Evolutionary conservation across 2,329 filamentous ascomycete genomes (phyloP), one percentile per base, ranked within the genome.

Genomic region (Colletotrichum nymphaeae): DNA sequence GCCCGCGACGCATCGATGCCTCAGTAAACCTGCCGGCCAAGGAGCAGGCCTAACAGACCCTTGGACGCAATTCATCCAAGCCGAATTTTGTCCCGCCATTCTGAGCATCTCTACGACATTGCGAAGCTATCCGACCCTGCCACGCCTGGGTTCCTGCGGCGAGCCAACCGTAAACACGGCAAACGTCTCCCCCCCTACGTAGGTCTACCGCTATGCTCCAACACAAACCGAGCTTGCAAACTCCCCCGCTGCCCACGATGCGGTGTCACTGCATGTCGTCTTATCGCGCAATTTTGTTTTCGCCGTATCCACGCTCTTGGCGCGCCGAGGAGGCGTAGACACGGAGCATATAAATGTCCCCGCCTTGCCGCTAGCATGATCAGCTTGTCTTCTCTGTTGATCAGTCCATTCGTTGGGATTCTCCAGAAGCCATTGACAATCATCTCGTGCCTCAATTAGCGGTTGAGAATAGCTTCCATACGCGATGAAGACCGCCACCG

Each of bases 401-500:
- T 57, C 67, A 73, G 71, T 66, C 71, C 56, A 32, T 63, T 71
- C 46, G 14, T 46, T 63, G 35, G 60, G 67, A 73, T 73, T 49
- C 67, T 56, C 65, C n/a, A 56, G 63, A 66, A 42, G 59, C 53
- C 30, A 59, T 53, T 42, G 42, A 56, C 59, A 42, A 16, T 32
- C 24, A 63, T 46, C 42, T 49, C 28, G 28, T 55, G 5, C 58
- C 37, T 71, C 46, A 46, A 35, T 42, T 42, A 42, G 55, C 58
- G 37, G 35, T 37, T 63, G 64, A 35, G 46, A 60, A 37, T 26
- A 67, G 63, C 69, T 68, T 58, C 52, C 52, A 24, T 52, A 46
- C 69, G 72, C 58, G 5, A 75, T 75, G 74, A 75, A 75, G 73
- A 73, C 73, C 59, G 30, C 69, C 59, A 30, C 74, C 19, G 37